A percentile compares a stretch with the other conserved stretches of the same genome.
Conservation (phyloP, 1,284 basidiomycete genomes). For the Tranzscheliella williamsii region DNA sequence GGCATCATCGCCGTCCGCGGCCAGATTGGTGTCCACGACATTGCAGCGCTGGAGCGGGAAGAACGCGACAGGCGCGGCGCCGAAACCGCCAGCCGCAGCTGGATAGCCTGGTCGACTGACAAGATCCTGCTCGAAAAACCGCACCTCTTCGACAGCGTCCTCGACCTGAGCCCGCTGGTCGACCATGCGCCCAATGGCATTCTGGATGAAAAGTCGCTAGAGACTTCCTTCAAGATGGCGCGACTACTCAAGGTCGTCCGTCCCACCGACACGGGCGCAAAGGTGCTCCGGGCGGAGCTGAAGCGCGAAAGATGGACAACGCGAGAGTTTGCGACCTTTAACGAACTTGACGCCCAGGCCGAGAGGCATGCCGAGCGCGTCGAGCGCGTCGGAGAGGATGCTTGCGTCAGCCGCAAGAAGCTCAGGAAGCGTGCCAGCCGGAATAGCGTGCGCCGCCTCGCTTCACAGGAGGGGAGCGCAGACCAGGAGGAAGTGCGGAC, state of each 20-base stretch:
- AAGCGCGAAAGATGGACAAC: constrained; percentile 43
- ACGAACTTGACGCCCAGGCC: constrained; percentile 43
- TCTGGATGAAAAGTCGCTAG: constrained; percentile 12
- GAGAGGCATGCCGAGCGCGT: constrained; percentile 25
- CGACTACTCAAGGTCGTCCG: constrained; percentile 6
- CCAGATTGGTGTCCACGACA: constrained; percentile 50
- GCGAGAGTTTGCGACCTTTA: constrained; percentile 45
- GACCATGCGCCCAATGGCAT: constrained; percentile 12
- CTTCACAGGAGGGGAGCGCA: neutral
- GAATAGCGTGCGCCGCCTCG: neutral
- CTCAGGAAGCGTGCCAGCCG: neutral
- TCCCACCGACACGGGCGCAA: neutral
- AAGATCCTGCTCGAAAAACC: constrained; percentile 50
- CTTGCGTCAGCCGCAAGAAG: constrained; percentile 16
- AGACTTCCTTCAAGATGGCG: constrained; percentile 10
- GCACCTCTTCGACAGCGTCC: constrained; percentile 43
- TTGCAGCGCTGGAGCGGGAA: constrained; percentile 28
- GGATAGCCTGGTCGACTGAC: constrained; percentile 53
- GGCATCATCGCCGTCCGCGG: constrained; percentile 30
- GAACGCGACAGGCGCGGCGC: constrained; percentile 5
- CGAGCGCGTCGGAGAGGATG: constrained; percentile 6
- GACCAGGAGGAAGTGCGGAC: neutral
- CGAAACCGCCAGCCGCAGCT: constrained; percentile 9
- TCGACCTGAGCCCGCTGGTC: constrained; percentile 42
- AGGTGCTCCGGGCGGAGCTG: constrained; percentile 5